A percentile compares a stretch with the other conserved stretches of the same genome.
Evolutionary conservation across 257 asterid genomes (phyloP).

Genomic region (Gentiana dahurica): DNA sequence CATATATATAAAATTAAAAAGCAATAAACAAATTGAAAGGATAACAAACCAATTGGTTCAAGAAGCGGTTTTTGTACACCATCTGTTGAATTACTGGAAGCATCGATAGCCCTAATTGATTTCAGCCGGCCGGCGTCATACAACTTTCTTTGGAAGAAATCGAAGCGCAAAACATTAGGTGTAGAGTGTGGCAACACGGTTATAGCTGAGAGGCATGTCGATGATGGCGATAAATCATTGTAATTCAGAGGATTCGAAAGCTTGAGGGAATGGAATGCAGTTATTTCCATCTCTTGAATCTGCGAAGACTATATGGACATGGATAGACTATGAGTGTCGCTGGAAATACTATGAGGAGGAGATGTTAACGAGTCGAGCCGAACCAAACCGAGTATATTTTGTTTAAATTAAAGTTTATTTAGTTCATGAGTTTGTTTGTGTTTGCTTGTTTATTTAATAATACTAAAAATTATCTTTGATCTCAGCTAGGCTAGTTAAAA

Average conservation of each 20-base stretch:
- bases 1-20: not conserved
- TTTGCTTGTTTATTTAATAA: no score
- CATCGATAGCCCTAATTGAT: conserved; percentile 36
- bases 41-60: conserved; percentile 53
- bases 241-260: conserved; percentile 7
- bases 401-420: no score
- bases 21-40: not conserved
- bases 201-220: conserved; percentile 18
- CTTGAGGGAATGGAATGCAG: conserved; percentile 5
- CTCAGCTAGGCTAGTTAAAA: no score
- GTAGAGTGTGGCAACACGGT: conserved; percentile 15
- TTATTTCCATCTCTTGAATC: conserved; percentile 10
- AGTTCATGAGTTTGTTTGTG: no score
- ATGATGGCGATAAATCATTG: conserved; percentile 7
- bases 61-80: conserved; percentile 59
- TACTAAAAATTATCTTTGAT: no score
- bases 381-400: no score
- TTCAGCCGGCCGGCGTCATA: conserved; percentile 29
- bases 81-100: conserved; percentile 29
- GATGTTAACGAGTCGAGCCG: no score
- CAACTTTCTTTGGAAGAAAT: conserved; percentile 35
- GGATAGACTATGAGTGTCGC: no score
- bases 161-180: conserved; percentile 37
- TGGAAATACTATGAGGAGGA: no score
- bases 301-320: no score